These are phyloP conservation scores for Punctularia strigosozonata DNA, from an alignment of 768 basidiomycete genomes.

Conservation along the genomic window DNA sequence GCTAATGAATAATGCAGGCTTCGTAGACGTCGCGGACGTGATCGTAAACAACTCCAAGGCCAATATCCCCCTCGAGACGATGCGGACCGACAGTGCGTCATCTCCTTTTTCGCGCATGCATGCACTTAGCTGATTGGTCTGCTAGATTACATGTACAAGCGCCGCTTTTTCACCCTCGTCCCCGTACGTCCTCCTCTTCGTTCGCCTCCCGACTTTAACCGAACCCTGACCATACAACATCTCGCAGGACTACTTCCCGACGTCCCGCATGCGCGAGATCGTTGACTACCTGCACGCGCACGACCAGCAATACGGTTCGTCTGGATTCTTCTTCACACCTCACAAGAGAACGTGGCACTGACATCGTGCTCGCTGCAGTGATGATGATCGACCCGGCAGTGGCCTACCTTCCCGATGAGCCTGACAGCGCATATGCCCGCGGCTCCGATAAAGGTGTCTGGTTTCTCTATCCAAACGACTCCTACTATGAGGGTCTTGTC, in stretches of 20 bases:
- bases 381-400: slow-evolving; percentile 70
- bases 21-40: slow-evolving; percentile 47
- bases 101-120: neutral
- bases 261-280: slow-evolving; percentile 52
- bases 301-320: slow-evolving; percentile 44
- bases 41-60: slow-evolving; percentile 50
- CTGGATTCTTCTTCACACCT: neutral
- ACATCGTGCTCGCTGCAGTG: slow-evolving; percentile 23
- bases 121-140: neutral
- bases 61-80: slow-evolving; percentile 58
- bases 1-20: slow-evolving; percentile 26
- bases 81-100: slow-evolving; percentile 69
- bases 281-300: slow-evolving; percentile 48
- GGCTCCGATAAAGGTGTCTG: slow-evolving; percentile 43
- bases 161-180: slow-evolving; percentile 60
- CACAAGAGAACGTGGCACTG: neutral
- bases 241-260: slow-evolving; percentile 59
- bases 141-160: slow-evolving; percentile 56
- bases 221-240: too few relatives aligned
- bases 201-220: too few relatives aligned
- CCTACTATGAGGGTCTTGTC: slow-evolving; percentile 40
- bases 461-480: slow-evolving; percentile 50
- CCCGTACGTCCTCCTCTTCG: too few relatives aligned
- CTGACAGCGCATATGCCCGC: slow-evolving; percentile 41
- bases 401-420: slow-evolving; percentile 32